These are phyloP conservation scores for Lippia alba DNA, from an alignment of 305 asterid genomes.

Conservation along the genomic window DNA sequence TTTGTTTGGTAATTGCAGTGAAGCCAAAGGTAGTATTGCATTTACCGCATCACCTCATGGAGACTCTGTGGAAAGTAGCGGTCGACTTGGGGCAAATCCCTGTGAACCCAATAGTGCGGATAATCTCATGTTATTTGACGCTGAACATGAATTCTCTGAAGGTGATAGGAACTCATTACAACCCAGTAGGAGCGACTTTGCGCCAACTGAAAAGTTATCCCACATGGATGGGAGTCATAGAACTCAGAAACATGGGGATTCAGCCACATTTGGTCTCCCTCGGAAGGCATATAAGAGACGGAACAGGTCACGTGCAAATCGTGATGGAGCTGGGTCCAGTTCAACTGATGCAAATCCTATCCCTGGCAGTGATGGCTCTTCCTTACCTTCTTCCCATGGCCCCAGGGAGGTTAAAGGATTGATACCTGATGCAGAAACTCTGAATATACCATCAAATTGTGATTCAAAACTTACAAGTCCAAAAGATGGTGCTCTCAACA, in stretches of 20 bases:
- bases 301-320: conserved; percentile 73
- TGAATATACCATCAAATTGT: conserved; percentile 39
- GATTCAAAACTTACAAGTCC: conserved; percentile 51
- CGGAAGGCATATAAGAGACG: conserved; percentile 90
- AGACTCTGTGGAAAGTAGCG: conserved; percentile 95
- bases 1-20: conserved; percentile 56
- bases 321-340: conserved; percentile 58
- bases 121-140: conserved; percentile 83
- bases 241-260: conserved; percentile 62
- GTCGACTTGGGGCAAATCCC: conserved; percentile 72
- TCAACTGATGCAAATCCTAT: conserved; percentile 59
- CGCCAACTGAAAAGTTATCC: conserved; percentile 54
- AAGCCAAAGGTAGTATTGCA: conserved; percentile 91
- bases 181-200: conserved; percentile 54
- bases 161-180: conserved; percentile 59
- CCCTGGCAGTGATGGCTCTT: conserved; percentile 55
- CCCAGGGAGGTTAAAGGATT: conserved; percentile 53
- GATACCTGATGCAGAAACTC: conserved; percentile 58
- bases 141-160: conserved; percentile 68
- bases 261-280: conserved; percentile 72
- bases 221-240: conserved; percentile 52
- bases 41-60: conserved; percentile 88
- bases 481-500: conserved; percentile 44
- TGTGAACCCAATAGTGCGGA: conserved; percentile 87
- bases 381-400: conserved; percentile 58